Percentiles rank a stretch among this genome's conserved stretches.
These are phyloP conservation scores for Micromonas pusilla DNA, from an alignment of 139 green algal species.

Conservation along the genomic window DNA sequence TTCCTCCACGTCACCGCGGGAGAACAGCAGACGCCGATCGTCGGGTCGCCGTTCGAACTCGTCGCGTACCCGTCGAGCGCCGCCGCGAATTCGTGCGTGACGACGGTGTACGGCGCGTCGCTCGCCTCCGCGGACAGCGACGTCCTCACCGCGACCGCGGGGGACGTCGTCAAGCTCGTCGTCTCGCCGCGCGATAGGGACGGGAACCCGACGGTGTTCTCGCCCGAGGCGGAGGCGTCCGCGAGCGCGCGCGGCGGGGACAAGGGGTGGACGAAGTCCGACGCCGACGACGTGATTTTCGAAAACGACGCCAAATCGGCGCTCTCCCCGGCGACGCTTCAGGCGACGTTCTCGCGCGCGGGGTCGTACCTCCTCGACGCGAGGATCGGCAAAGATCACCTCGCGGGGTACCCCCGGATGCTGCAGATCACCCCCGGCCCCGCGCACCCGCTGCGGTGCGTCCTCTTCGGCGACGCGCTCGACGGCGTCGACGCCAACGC, in stretches of 20 bases:
- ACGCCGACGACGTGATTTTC: neutral
- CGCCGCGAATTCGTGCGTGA: neutral
- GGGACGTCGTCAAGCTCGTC: neutral
- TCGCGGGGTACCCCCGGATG: slow-evolving; percentile 14
- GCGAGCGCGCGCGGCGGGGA: neutral
- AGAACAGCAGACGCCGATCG: neutral
- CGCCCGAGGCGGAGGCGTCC: neutral
- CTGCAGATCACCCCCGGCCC: neutral
- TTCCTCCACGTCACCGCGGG: slow-evolving; percentile 10
- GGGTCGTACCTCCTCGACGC: slow-evolving; percentile 13
- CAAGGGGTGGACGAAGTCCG: neutral
- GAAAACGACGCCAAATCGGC: neutral
- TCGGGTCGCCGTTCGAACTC: slow-evolving; percentile 16
- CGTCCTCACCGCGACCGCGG: slow-evolving; percentile 3
- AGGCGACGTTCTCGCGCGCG: neutral
- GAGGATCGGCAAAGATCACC: neutral
- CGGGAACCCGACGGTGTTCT: slow-evolving; percentile 16
- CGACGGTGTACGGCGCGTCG: slow-evolving; percentile 7
- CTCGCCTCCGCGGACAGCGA: too few species aligned
- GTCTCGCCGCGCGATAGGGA: slow-evolving; percentile 15
- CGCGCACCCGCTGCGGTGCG: slow-evolving; percentile 7
- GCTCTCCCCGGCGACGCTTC: neutral
- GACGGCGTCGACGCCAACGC: neutral
- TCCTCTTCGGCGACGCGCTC: slow-evolving; percentile 17
- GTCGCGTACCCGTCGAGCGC: neutral